Evolutionary conservation across 1,284 basidiomycete species (phyloP).

Genomic region (Apiotrichum domesticum): DNA sequence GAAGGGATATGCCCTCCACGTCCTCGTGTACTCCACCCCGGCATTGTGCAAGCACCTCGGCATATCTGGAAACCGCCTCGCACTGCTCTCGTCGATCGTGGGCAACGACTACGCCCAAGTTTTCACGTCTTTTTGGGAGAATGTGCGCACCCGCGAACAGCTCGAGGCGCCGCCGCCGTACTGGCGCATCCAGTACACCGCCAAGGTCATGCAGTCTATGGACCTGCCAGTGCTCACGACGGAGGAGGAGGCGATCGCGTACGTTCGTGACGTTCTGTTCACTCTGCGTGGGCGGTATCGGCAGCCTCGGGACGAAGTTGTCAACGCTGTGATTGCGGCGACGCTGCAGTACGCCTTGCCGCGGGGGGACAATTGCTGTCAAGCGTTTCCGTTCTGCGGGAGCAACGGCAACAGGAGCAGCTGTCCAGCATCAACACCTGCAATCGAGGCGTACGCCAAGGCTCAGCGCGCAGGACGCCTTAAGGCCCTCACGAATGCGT

Average conservation of each 20-base stretch:
- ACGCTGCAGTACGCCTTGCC: constrained; percentile 45
- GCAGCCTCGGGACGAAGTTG: constrained; percentile 18
- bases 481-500: constrained; percentile 25
- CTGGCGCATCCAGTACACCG: constrained; percentile 36
- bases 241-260: constrained; percentile 16
- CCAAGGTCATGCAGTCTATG: constrained; percentile 18
- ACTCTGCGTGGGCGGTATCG: constrained; percentile 22
- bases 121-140: constrained; percentile 37
- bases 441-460: constrained; percentile 22
- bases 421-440: not conserved
- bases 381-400: constrained; percentile 39
- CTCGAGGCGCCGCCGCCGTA: constrained; percentile 44
- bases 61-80: constrained; percentile 65
- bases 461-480: constrained; percentile 27
- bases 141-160: constrained; percentile 22
- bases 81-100: constrained; percentile 73
- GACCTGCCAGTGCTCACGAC: constrained; percentile 36
- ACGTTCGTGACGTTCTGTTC: constrained; percentile 33
- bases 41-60: constrained; percentile 61
- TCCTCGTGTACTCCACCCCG: constrained; percentile 59
- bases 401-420: constrained; percentile 32
- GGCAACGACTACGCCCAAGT: constrained; percentile 75
- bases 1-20: constrained; percentile 44
- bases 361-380: constrained; percentile 24
- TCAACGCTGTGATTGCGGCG: constrained; percentile 41